Conservation (phyloP, 192 early-diverging fungal genomes). For the Podila horticola region DNA sequence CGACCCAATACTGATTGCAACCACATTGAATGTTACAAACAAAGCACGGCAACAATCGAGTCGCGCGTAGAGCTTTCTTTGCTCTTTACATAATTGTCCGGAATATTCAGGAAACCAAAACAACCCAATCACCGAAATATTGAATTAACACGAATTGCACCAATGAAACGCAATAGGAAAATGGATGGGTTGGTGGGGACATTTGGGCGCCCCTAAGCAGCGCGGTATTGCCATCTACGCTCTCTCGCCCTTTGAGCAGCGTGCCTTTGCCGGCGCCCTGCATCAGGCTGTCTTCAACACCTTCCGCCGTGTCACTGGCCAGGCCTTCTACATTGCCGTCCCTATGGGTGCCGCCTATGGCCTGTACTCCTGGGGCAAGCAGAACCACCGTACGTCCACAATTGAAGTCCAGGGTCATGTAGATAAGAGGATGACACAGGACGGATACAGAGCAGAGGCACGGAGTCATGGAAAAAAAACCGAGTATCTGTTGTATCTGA, state of each 20-base stretch:
- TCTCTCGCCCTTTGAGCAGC: conserved; percentile 72
- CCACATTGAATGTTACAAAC: too few relatives aligned
- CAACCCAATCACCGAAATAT: too few relatives aligned
- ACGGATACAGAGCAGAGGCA: too few relatives aligned
- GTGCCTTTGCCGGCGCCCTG: conserved; percentile 66
- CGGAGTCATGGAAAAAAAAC: too few relatives aligned
- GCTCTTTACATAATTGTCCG: not conserved
- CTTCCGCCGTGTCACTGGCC: conserved; percentile 60
- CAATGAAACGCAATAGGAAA: conserved; percentile 57
- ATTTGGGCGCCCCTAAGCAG: conserved; percentile 67
- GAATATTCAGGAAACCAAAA: conserved; percentile 34
- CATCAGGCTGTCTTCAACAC: conserved; percentile 71
- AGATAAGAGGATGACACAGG: too few relatives aligned
- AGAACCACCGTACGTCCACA: conserved; percentile 50
- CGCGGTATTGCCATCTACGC: conserved; percentile 67
- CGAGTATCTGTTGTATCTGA: too few relatives aligned
- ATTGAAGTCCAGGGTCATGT: not conserved
- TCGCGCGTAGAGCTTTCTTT: too few relatives aligned
- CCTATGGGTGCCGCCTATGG: conserved; percentile 56
- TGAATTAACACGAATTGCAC: not conserved
- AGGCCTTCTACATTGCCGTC: conserved; percentile 66
- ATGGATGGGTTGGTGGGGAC: conserved; percentile 66
- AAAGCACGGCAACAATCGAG: too few relatives aligned
- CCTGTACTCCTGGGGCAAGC: conserved; percentile 57
- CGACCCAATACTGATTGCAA: too few relatives aligned